A percentile compares a stretch with the other conserved stretches of the same genome.
These are phyloP conservation scores for Pontederia paniculata DNA, from an alignment of 176 grass and related monocot species.

Conservation along the genomic window DNA sequence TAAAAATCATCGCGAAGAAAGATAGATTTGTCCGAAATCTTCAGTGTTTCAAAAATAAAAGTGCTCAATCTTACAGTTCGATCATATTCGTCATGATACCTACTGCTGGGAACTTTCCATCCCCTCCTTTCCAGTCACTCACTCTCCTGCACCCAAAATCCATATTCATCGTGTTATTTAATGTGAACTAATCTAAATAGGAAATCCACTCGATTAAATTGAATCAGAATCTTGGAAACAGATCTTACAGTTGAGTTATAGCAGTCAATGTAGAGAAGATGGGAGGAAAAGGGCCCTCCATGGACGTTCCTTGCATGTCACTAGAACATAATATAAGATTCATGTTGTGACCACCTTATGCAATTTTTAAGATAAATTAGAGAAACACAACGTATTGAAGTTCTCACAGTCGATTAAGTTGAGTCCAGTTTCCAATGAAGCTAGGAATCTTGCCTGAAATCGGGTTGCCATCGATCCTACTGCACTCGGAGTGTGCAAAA, in stretches of 20 bases:
- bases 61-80: constrained; percentile 3
- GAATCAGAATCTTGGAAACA: neutral
- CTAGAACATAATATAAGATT: neutral
- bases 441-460: constrained; percentile 15
- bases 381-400: neutral
- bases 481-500: neutral
- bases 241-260: constrained; percentile 1
- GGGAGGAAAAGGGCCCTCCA: constrained; percentile 10
- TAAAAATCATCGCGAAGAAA: neutral
- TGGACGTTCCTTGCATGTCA: constrained; percentile 15
- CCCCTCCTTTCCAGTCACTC: constrained; percentile 11
- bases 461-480: constrained; percentile 9
- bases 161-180: neutral
- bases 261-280: neutral
- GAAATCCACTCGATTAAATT: no score
- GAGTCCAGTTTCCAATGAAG: constrained; percentile 15
- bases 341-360: neutral
- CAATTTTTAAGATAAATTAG: neutral
- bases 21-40: neutral
- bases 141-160: constrained; percentile 1
- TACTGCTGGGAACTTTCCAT: constrained; percentile 8
- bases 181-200: neutral
- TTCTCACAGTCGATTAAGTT: constrained; percentile 1
- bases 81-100: neutral
- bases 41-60: no score